A percentile compares a stretch with the other conserved stretches of the same genome.
Evolutionary conservation across 805 yeast genomes (phyloP).

Genomic region (Sungouiella thailandica): DNA sequence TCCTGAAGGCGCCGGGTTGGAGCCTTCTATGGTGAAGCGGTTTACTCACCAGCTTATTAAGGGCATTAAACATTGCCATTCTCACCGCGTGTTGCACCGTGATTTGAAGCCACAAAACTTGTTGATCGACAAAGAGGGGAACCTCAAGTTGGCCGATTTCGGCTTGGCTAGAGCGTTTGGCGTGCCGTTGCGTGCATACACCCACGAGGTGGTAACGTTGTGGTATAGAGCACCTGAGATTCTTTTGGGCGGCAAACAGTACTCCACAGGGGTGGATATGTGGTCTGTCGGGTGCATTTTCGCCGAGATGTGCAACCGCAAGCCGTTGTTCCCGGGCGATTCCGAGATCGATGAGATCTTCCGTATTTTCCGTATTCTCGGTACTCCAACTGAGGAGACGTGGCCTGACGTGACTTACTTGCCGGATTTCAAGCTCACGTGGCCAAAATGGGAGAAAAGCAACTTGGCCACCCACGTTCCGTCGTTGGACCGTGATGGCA

Average conservation of each 20-base stretch:
- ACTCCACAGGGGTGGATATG: conserved; percentile 97
- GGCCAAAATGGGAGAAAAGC: conserved; percentile 84
- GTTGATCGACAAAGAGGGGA: conserved; percentile 92
- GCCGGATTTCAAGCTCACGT: conserved; percentile 90
- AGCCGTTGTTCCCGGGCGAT: conserved; percentile 95
- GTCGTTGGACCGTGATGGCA: conserved; percentile 74
- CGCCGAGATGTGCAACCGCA: conserved; percentile 96
- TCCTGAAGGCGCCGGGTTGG: conserved; percentile 86
- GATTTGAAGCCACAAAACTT: conserved; percentile 96
- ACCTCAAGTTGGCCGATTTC: conserved; percentile 63
- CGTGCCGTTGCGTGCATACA: conserved; percentile 92
- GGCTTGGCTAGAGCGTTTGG: conserved; percentile 98
- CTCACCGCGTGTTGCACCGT: conserved; percentile 90
- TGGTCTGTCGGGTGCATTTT: conserved; percentile 98
- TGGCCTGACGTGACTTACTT: conserved; percentile 94
- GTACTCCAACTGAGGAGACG: conserved; percentile 86
- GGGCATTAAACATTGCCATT: conserved; percentile 91
- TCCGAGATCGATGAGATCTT: conserved; percentile 97
- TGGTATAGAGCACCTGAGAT: conserved; percentile 99
- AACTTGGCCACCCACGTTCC: conserved; percentile 71
- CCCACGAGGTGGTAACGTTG: conserved; percentile 95
- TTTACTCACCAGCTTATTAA: conserved; percentile 88
- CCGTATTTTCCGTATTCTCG: conserved; percentile 85
- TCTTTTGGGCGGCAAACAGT: conserved; percentile 91
- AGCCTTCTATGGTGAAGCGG: conserved; percentile 83